phyloP scores from a whole-genome alignment of 148 eudicot species.

The Cornus florida region DNA sequence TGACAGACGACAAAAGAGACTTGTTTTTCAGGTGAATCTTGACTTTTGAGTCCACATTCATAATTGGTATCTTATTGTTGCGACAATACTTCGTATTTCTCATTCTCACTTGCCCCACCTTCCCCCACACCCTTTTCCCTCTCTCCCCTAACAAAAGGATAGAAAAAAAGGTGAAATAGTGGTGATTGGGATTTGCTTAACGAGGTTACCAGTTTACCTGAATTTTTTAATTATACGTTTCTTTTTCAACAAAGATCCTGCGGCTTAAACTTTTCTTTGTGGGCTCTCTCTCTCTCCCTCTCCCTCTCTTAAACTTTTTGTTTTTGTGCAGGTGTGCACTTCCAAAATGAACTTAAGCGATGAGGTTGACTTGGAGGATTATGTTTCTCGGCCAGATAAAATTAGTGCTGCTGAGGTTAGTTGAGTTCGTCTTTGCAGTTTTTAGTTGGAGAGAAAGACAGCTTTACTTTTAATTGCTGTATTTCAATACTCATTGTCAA shows the following conservation, averaged over 20 bases:
- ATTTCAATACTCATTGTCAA: neutral
- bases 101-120: neutral
- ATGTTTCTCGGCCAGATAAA: slow-evolving; percentile 86
- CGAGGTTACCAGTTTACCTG: neutral
- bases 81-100: neutral
- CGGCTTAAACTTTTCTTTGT: neutral
- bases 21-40: slow-evolving; percentile 71
- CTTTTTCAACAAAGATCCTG: neutral
- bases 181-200: neutral
- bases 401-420: slow-evolving; percentile 92
- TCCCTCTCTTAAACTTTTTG: neutral
- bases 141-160: neutral
- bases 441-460: neutral
- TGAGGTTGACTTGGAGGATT: slow-evolving; percentile 91
- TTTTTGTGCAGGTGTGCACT: slow-evolving; percentile 67
- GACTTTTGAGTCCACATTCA: neutral
- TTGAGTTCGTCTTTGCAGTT: neutral
- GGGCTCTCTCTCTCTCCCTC: neutral
- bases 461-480: neutral
- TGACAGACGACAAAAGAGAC: slow-evolving; percentile 89
- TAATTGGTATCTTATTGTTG: neutral
- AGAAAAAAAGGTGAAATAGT: neutral
- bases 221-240: no score
- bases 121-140: neutral
- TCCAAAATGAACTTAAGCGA: slow-evolving; percentile 86